A percentile compares a stretch with the other conserved stretches of the same genome.
Conservation (phyloP, 208 protist species). For the Porcisia deanei region DNA sequence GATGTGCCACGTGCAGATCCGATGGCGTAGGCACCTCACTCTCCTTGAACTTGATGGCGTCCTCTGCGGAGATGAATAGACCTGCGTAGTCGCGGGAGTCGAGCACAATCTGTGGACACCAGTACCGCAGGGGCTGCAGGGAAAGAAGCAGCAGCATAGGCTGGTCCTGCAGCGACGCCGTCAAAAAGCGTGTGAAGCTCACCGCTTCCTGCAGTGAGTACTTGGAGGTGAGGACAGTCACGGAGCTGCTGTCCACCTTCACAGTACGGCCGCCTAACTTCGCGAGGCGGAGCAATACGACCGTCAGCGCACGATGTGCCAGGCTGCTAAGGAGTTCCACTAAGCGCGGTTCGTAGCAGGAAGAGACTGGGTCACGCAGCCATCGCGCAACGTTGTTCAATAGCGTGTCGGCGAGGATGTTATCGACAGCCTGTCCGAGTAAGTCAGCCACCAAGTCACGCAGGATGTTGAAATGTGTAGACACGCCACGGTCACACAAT, state of each 20-base stretch:
- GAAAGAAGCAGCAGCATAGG: constrained; percentile 89
- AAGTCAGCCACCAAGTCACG: constrained; percentile 87
- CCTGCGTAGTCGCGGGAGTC: constrained; percentile 72
- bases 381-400: constrained; percentile 83
- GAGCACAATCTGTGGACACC: constrained; percentile 72
- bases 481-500: constrained; percentile 81
- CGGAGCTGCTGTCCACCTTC: constrained; percentile 69
- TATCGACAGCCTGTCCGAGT: constrained; percentile 69
- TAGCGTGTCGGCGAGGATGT: constrained; percentile 67
- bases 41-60: constrained; percentile 29
- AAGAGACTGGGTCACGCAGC: constrained; percentile 79
- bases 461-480: constrained; percentile 90
- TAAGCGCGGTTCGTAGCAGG: constrained; percentile 84
- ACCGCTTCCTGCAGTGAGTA: constrained; percentile 75
- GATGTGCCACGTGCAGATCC: constrained; percentile 36
- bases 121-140: constrained; percentile 77
- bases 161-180: constrained; percentile 79
- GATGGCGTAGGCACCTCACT: constrained; percentile 28
- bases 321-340: constrained; percentile 76
- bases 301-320: constrained; percentile 79
- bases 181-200: constrained; percentile 78
- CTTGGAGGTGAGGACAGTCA: constrained; percentile 84
- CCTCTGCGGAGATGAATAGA: constrained; percentile 50
- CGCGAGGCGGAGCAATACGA: constrained; percentile 74
- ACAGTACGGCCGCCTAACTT: constrained; percentile 87